These are phyloP conservation scores for Pinus tabuliformis DNA, from an alignment of 75 land plant species.

Conservation along the genomic window DNA sequence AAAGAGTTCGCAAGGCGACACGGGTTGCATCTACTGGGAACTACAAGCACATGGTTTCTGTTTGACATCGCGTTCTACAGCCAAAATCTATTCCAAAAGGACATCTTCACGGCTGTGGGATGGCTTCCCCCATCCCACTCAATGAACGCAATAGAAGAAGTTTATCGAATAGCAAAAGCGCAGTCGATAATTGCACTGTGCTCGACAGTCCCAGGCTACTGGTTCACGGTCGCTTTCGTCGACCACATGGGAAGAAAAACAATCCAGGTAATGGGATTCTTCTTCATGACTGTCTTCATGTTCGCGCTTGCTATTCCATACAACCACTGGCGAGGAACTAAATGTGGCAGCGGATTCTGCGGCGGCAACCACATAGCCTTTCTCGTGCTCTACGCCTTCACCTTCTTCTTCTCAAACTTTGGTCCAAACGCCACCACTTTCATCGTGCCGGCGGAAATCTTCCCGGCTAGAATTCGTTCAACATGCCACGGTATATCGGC, in stretches of 20 bases:
- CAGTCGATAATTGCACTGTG: slow-evolving; percentile 33
- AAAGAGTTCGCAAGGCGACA: slow-evolving; percentile 30
- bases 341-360: slow-evolving; percentile 12
- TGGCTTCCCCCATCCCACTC: slow-evolving; percentile 21
- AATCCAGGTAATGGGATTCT: slow-evolving; percentile 32
- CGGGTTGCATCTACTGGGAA: slow-evolving; percentile 34
- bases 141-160: neutral
- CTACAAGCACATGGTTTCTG: slow-evolving; percentile 39
- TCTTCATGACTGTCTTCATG: slow-evolving; percentile 56
- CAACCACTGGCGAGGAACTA: slow-evolving; percentile 13
- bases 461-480: slow-evolving; percentile 47
- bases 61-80: slow-evolving; percentile 49
- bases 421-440: slow-evolving; percentile 39
- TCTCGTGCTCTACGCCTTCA: slow-evolving; percentile 27
- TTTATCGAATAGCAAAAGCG: slow-evolving; percentile 19
- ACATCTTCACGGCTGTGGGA: slow-evolving; percentile 43
- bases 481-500: slow-evolving; percentile 54
- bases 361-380: slow-evolving; percentile 17
- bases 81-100: slow-evolving; percentile 51
- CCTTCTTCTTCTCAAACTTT: slow-evolving; percentile 29
- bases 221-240: slow-evolving; percentile 33
- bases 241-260: slow-evolving; percentile 19
- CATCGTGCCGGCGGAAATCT: slow-evolving; percentile 58
- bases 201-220: slow-evolving; percentile 44
- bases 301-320: slow-evolving; percentile 28